phyloP scores from a whole-genome alignment of 1,284 basidiomycete species.

The Rhodofomes roseus region DNA sequence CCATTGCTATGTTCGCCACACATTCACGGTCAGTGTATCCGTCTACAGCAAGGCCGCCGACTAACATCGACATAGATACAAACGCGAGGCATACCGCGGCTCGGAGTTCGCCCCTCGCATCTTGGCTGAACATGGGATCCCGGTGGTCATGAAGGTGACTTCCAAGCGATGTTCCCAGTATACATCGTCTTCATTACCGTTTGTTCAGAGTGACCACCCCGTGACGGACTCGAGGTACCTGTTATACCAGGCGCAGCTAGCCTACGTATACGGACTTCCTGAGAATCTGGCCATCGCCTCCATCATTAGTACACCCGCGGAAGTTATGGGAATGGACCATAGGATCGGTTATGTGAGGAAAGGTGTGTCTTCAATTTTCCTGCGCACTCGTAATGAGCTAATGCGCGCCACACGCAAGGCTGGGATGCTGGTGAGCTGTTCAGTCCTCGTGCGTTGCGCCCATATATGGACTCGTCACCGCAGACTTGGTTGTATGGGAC shows the following conservation, averaged over 20 bases:
- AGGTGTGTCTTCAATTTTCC: slow-evolving; percentile 31
- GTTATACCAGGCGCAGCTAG: slow-evolving; percentile 68
- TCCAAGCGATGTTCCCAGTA: neutral
- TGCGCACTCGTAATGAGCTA: neutral
- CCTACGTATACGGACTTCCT: slow-evolving; percentile 54
- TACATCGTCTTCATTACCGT: slow-evolving; percentile 18
- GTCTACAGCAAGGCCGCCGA: neutral
- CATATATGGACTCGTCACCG: neutral
- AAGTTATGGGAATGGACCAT: slow-evolving; percentile 60
- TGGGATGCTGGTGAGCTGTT: slow-evolving; percentile 30
- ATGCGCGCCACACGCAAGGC: slow-evolving; percentile 13
- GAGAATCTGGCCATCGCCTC: slow-evolving; percentile 46
- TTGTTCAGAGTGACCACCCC: slow-evolving; percentile 62
- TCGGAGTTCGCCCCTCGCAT: slow-evolving; percentile 78
- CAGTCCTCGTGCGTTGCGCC: neutral
- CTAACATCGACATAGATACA: slow-evolving; percentile 44
- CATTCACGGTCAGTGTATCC: slow-evolving; percentile 29
- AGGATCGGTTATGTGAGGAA: slow-evolving; percentile 58
- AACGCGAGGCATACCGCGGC: slow-evolving; percentile 75
- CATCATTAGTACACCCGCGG: slow-evolving; percentile 62
- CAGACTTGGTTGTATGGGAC: slow-evolving; percentile 88
- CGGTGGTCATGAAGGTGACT: slow-evolving; percentile 65
- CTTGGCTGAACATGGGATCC: slow-evolving; percentile 61
- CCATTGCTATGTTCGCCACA: slow-evolving; percentile 56
- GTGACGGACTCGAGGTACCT: slow-evolving; percentile 65